phyloP scores from a whole-genome alignment of 2,329 filamentous ascomycete genomes.

The Capronia americana region DNA sequence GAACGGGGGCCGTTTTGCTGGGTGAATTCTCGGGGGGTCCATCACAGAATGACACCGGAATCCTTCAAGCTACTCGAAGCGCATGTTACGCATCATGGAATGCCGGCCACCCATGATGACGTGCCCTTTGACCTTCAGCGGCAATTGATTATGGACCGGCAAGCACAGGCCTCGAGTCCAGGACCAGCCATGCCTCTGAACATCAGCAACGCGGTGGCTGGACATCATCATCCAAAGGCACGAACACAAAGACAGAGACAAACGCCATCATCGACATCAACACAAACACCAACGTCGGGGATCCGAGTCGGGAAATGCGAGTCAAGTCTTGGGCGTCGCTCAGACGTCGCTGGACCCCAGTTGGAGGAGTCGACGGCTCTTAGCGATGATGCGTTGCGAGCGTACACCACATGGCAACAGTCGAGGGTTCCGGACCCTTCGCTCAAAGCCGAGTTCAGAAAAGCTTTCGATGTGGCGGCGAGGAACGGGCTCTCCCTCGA shows the following conservation, averaged over 20 bases:
- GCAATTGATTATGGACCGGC: neutral
- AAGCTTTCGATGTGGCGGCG: neutral
- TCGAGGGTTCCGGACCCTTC: neutral
- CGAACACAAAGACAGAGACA: no score
- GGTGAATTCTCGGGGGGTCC: neutral
- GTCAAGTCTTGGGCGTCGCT: neutral
- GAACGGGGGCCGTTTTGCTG: neutral
- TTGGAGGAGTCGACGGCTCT: neutral
- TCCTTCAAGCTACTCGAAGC: neutral
- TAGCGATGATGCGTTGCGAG: neutral
- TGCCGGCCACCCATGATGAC: neutral
- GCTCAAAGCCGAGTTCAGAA: neutral
- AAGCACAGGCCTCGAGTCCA: neutral
- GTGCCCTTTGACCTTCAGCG: neutral
- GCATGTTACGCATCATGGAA: neutral
- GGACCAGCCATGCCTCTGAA: neutral
- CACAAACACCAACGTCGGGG: neutral
- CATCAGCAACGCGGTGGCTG: neutral
- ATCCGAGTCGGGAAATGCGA: neutral
- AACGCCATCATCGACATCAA: no score
- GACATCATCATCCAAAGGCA: neutral
- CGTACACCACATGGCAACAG: neutral
- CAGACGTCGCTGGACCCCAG: neutral
- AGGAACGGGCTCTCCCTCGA: neutral
- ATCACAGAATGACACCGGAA: neutral